phyloP scores from a whole-genome alignment of 2,329 filamentous ascomycete species.

The Chaetomium sp. region DNA sequence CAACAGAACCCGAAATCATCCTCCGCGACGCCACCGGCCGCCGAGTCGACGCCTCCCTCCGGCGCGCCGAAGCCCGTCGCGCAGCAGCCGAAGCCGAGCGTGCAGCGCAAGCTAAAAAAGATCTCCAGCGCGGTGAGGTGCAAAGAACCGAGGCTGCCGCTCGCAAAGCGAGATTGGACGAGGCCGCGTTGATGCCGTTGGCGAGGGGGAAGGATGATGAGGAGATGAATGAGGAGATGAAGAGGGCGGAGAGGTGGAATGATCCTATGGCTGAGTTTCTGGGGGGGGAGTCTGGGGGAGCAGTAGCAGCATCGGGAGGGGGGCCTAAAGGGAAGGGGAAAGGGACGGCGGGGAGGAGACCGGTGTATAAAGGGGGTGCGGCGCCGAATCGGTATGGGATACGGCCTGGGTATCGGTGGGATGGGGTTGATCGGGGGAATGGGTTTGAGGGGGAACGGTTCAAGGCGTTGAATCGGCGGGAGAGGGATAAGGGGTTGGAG shows the following conservation, averaged over 20 bases:
- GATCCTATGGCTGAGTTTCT: conserved; percentile 86
- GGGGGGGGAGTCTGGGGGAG: conserved; percentile 30
- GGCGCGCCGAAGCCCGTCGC: conserved; percentile 75
- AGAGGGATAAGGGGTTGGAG: conserved; percentile 70
- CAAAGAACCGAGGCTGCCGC: conserved; percentile 63
- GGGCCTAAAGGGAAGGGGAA: conserved; percentile 12
- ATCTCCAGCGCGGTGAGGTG: conserved; percentile 76
- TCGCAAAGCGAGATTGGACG: conserved; percentile 62
- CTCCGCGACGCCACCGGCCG: conserved; percentile 92
- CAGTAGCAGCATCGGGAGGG: neutral
- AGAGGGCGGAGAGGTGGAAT: conserved; percentile 75
- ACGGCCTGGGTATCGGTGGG: conserved; percentile 86
- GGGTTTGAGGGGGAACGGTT: conserved; percentile 94
- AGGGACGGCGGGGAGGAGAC: conserved; percentile 40
- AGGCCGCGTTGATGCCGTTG: conserved; percentile 76
- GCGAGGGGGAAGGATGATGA: conserved; percentile 78
- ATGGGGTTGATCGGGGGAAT: conserved; percentile 89
- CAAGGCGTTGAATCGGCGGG: conserved; percentile 71
- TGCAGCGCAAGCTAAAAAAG: conserved; percentile 59
- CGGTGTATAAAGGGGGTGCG: conserved; percentile 70
- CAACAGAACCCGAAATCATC: conserved; percentile 50
- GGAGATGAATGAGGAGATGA: conserved; percentile 78
- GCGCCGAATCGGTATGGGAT: conserved; percentile 93
- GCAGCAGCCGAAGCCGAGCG: conserved; percentile 59
- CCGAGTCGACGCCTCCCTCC: conserved; percentile 90